These are phyloP conservation scores for Xerocomus brunneocitrinus DNA, from an alignment of 768 basidiomycete genomes.

Conservation along the genomic window DNA sequence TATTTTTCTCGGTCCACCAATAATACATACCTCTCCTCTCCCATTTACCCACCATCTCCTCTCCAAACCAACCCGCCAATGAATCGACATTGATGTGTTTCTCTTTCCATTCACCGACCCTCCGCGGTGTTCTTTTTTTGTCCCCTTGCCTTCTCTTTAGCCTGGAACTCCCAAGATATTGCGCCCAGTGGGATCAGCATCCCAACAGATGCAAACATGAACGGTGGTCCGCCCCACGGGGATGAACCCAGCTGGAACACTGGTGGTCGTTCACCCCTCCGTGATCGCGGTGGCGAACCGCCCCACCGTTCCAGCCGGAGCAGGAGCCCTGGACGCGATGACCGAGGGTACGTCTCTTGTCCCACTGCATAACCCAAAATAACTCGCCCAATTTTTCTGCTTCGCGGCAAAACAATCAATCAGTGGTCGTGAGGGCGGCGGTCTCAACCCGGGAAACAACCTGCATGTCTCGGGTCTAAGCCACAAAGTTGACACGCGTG, in stretches of 20 bases:
- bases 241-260: conserved; percentile 56
- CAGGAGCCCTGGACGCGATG: conserved; percentile 63
- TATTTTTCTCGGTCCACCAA: conserved; percentile 9
- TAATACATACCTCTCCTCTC: conserved; percentile 11
- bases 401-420: not conserved
- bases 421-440: conserved; percentile 33
- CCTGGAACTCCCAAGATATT: conserved; percentile 83
- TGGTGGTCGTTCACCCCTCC: conserved; percentile 40
- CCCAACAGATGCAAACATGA: conserved; percentile 48
- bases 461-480: conserved; percentile 59
- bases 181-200: conserved; percentile 73
- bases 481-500: conserved; percentile 68
- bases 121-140: conserved; percentile 3
- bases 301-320: conserved; percentile 73
- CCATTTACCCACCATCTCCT: conserved; percentile 16
- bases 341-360: conserved; percentile 48
- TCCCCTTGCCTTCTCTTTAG: conserved; percentile 42
- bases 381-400: not conserved
- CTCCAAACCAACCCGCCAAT: conserved; percentile 28
- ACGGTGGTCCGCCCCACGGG: conserved; percentile 42
- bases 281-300: conserved; percentile 40
- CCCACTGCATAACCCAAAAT: not conserved
- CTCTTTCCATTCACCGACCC: conserved; percentile 30
- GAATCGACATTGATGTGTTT: conserved; percentile 41
- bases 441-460: conserved; percentile 61